Conservation (phyloP, 2,329 filamentous ascomycete genomes). For the Calonectria henricotiae region DNA sequence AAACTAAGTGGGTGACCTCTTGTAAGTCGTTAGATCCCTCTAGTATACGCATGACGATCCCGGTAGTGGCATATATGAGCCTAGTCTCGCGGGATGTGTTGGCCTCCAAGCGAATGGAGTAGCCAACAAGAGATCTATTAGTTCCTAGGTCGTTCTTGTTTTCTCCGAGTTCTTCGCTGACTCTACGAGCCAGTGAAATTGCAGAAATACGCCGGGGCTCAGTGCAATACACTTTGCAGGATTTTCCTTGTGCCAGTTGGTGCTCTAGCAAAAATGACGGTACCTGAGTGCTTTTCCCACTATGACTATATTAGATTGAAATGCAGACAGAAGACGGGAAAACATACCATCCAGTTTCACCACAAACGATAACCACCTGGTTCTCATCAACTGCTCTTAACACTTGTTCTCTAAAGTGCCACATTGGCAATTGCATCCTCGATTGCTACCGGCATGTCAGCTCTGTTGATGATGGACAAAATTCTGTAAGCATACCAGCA, state of each 20-base stretch:
- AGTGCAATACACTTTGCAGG: conserved; percentile 95
- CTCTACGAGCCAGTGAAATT: conserved; percentile 91
- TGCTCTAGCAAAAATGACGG: conserved; percentile 94
- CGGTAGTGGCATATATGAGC: conserved; percentile 89
- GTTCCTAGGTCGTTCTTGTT: conserved; percentile 87
- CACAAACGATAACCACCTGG: conserved; percentile 93
- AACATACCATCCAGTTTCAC: conserved; percentile 88
- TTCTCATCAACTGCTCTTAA: conserved; percentile 83
- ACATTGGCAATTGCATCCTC: conserved; percentile 90
- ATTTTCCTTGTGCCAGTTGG: conserved; percentile 83
- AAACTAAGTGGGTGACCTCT: conserved; percentile 92
- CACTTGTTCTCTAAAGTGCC: conserved; percentile 85
- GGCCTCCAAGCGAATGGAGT: conserved; percentile 93
- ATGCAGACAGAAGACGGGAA: background rate
- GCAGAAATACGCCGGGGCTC: conserved; percentile 97
- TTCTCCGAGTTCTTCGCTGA: conserved; percentile 96
- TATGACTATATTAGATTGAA: conserved; percentile 53
- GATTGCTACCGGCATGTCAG: conserved; percentile 62
- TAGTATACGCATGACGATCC: conserved; percentile 98
- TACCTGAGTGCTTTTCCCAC: conserved; percentile 98
- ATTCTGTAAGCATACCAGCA: conserved; percentile 73
- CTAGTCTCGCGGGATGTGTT: conserved; percentile 87
- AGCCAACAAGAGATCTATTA: conserved; percentile 87
- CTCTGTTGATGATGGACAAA: background rate
- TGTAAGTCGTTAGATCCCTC: conserved; percentile 89